A percentile compares a stretch with the other conserved stretches of the same genome.
Conservation (phyloP, 495 filamentous ascomycete species). For the Hypomontagnella submonticulosa region DNA sequence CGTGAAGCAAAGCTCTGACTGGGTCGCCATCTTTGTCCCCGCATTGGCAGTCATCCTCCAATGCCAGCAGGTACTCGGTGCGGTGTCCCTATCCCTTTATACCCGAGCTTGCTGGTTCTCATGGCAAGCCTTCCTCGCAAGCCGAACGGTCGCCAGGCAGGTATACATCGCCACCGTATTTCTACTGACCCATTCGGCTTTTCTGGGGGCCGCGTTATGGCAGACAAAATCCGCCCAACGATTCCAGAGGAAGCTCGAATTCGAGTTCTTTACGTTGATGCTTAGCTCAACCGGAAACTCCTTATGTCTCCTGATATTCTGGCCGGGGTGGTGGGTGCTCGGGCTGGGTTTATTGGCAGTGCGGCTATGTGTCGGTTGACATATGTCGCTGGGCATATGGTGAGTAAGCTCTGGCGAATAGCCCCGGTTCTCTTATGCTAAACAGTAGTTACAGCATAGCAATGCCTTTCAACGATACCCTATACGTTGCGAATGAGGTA, state of each 20-base stretch:
- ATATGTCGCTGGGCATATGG: background rate
- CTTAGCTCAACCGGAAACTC: constrained; percentile 54
- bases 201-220: constrained; percentile 42
- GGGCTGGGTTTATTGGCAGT: constrained; percentile 25
- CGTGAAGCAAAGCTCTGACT: constrained; percentile 34
- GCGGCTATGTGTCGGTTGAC: constrained; percentile 4
- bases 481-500: background rate
- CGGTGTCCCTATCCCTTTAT: constrained; percentile 40
- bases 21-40: constrained; percentile 40
- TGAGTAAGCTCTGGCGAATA: constrained; percentile 1
- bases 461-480: background rate
- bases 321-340: constrained; percentile 61
- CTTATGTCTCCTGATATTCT: constrained; percentile 57
- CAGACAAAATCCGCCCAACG: constrained; percentile 42
- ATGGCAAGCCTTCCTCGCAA: constrained; percentile 25
- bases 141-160: constrained; percentile 36
- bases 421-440: background rate
- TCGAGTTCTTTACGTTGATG: constrained; percentile 57
- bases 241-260: constrained; percentile 54
- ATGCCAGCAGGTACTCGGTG: constrained; percentile 47
- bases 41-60: constrained; percentile 45
- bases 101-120: constrained; percentile 42
- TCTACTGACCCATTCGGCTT: constrained; percentile 20
- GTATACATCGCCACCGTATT: constrained; percentile 21
- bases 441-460: background rate